A percentile compares a stretch with the other conserved stretches of the same genome.
phyloP scores from a whole-genome alignment of 2,329 filamentous ascomycete species.

The Epichloe sibirici region DNA sequence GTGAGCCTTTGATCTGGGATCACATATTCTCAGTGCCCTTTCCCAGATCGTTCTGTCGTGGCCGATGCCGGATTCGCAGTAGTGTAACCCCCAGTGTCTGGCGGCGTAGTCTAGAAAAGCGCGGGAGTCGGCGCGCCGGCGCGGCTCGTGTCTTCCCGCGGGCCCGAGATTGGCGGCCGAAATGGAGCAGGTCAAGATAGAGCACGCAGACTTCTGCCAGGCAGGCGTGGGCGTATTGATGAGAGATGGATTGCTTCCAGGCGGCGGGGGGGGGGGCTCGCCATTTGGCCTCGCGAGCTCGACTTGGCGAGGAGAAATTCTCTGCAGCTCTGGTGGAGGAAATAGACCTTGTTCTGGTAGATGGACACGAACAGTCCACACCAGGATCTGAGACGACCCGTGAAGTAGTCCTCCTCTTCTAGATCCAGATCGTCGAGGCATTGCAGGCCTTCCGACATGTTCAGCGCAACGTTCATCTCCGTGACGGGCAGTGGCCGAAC shows the following conservation, averaged over 20 bases:
- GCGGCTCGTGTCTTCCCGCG: not conserved
- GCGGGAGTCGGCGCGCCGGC: not conserved
- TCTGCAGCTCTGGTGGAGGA: not conserved
- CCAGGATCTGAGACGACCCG: not conserved
- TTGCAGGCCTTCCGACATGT: not conserved
- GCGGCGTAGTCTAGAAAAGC: not conserved
- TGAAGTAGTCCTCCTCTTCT: not conserved
- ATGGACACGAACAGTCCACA: not conserved
- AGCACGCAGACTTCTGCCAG: not conserved
- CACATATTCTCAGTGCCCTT: not conserved
- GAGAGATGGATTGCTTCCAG: too few relatives aligned
- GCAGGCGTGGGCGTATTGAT: not conserved
- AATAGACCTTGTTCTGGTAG: not conserved
- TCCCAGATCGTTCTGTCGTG: not conserved
- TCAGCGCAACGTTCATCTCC: not conserved
- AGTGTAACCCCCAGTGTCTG: not conserved
- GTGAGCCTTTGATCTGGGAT: not conserved
- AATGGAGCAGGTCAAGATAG: not conserved
- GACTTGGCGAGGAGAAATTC: not conserved
- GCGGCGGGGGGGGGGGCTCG: too few relatives aligned
- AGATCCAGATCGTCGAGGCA: not conserved
- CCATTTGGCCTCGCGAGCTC: too few relatives aligned
- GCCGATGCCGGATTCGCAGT: not conserved
- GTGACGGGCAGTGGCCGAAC: too few relatives aligned
- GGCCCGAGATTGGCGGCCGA: not conserved